These are phyloP conservation scores for Talaromyces sp. DNA, from an alignment of 2,329 filamentous ascomycete genomes.

Conservation along the genomic window DNA sequence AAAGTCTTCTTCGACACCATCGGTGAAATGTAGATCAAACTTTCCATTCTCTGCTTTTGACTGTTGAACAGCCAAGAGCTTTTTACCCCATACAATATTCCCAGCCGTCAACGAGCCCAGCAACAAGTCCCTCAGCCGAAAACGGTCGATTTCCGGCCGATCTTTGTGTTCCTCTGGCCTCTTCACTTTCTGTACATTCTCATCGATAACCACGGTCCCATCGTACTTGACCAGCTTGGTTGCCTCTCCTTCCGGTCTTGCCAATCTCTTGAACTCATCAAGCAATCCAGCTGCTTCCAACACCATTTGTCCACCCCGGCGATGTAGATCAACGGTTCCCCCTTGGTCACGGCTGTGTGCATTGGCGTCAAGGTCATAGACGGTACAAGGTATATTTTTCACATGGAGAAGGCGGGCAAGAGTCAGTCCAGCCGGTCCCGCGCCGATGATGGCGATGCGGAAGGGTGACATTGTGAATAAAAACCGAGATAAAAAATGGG, in stretches of 20 bases:
- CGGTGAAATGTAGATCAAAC: background rate
- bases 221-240: slow-evolving; percentile 23
- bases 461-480: background rate
- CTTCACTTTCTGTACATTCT: background rate
- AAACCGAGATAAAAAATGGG: background rate
- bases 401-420: slow-evolving; percentile 52
- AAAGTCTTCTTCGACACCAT: background rate
- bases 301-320: slow-evolving; percentile 49
- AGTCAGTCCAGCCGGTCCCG: slow-evolving; percentile 49
- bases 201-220: background rate
- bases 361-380: slow-evolving; percentile 49
- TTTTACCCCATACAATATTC: background rate
- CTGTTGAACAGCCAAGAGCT: background rate
- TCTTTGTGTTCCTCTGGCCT: background rate
- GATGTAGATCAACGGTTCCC: slow-evolving; percentile 55
- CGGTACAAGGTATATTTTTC: slow-evolving; percentile 45
- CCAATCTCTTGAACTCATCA: slow-evolving; percentile 43
- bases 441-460: slow-evolving; percentile 49
- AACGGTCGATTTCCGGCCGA: slow-evolving; percentile 8
- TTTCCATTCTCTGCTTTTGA: background rate
- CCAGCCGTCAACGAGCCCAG: background rate
- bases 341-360: slow-evolving; percentile 45
- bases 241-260: slow-evolving; percentile 3
- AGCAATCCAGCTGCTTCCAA: slow-evolving; percentile 50
- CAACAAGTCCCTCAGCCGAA: background rate